These are phyloP conservation scores for Pestalotiopsis sp. DNA, from an alignment of 2,329 filamentous ascomycete genomes.

Conservation along the genomic window DNA sequence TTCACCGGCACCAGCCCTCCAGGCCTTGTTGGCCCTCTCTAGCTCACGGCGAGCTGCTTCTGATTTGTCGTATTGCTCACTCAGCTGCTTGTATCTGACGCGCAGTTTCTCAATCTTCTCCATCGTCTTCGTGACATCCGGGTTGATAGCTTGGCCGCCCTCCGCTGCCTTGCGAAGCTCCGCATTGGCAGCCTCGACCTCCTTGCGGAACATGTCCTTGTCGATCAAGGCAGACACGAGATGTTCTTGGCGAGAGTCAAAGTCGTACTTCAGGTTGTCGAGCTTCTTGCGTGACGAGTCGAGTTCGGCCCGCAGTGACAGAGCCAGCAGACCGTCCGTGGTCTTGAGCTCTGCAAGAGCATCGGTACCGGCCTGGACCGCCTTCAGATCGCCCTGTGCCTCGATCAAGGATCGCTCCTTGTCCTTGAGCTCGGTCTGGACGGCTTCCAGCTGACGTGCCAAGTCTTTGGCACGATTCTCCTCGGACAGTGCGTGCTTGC, in stretches of 20 bases:
- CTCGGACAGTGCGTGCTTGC: constrained; percentile 51
- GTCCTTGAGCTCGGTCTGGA: constrained; percentile 49
- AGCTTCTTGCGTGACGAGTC: constrained; percentile 56
- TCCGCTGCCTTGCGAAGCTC: constrained; percentile 42
- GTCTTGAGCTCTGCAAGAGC: constrained; percentile 62
- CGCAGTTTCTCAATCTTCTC: constrained; percentile 64
- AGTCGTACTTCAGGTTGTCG: constrained; percentile 51
- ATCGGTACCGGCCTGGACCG: constrained; percentile 53
- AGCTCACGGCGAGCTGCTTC: constrained; percentile 60
- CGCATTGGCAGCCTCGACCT: constrained; percentile 48
- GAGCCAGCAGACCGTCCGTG: constrained; percentile 60
- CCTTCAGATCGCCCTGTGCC: constrained; percentile 47
- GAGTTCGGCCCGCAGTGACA: constrained; percentile 61
- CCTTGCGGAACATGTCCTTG: constrained; percentile 62
- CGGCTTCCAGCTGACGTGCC: constrained; percentile 46
- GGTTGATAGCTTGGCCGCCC: constrained; percentile 32
- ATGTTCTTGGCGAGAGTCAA: constrained; percentile 61
- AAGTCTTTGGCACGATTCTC: constrained; percentile 48
- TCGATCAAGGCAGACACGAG: constrained; percentile 61
- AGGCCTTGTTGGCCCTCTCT: constrained; percentile 56
- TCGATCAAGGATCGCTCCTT: constrained; percentile 58
- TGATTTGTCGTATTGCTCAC: constrained; percentile 63
- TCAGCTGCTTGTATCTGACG: constrained; percentile 56
- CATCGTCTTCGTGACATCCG: constrained; percentile 35
- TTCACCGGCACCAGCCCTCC: constrained; percentile 50